Percentiles rank a stretch among this genome's conserved stretches.
phyloP scores from a whole-genome alignment of 768 basidiomycete genomes.

The Kwoniella pini region DNA sequence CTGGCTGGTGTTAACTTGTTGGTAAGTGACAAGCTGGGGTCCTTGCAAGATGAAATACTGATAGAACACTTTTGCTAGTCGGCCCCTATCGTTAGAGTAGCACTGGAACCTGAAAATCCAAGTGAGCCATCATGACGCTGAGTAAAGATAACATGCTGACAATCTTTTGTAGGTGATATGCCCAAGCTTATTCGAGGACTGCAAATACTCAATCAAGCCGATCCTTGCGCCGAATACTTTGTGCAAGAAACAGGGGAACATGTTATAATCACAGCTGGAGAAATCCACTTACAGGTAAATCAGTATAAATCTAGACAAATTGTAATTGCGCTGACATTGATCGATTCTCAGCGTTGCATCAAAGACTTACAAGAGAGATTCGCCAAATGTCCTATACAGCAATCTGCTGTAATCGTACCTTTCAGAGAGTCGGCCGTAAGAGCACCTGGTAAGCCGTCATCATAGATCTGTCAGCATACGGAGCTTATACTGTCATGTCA shows the following conservation, averaged over 20 bases:
- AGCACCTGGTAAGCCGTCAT: conserved; percentile 62
- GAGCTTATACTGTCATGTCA: conserved; percentile 46
- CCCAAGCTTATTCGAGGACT: conserved; percentile 82
- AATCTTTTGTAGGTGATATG: conserved; percentile 65
- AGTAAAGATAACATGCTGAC: neutral
- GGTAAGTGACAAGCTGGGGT: conserved; percentile 57
- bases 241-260: conserved; percentile 97
- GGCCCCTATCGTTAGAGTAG: conserved; percentile 91
- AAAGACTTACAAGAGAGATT: conserved; percentile 96
- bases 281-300: conserved; percentile 90
- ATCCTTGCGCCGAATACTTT: conserved; percentile 96
- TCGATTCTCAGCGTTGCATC: conserved; percentile 72
- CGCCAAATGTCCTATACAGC: conserved; percentile 87
- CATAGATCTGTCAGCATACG: neutral
- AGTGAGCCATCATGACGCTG: conserved; percentile 51
- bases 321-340: neutral
- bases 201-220: conserved; percentile 85
- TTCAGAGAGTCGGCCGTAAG: conserved; percentile 93
- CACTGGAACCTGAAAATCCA: conserved; percentile 74
- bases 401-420: conserved; percentile 93
- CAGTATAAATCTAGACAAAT: no score
- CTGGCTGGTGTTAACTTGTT: conserved; percentile 48
- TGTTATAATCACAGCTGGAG: conserved; percentile 93
- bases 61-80: no score
- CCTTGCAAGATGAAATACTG: no score